A percentile compares a stretch with the other conserved stretches of the same genome.
Conservation (phyloP, 2,329 filamentous ascomycete species). For the Epichloe baconii region DNA sequence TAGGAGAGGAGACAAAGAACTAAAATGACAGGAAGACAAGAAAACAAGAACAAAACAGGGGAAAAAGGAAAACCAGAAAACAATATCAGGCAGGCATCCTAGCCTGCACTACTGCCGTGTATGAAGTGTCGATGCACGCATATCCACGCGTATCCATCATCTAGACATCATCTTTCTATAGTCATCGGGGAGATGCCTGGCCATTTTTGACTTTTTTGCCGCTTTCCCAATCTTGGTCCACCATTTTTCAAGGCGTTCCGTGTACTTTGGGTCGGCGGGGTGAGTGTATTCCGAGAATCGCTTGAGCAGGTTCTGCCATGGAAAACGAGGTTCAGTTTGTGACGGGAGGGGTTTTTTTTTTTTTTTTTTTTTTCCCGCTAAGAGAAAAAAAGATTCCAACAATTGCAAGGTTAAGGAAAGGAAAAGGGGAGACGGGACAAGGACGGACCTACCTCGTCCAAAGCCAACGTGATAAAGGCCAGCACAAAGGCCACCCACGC, state of each 20-base stretch:
- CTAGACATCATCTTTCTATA: constrained; percentile 19
- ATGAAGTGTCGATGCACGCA: not conserved
- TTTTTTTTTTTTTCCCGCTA: not conserved
- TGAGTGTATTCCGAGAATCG: constrained; percentile 15
- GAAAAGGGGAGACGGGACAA: too few relatives aligned
- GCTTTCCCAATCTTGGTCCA: constrained; percentile 22
- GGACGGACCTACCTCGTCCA: constrained; percentile 18
- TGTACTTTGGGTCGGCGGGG: constrained; percentile 16
- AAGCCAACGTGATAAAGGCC: constrained; percentile 23
- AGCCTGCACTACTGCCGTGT: not conserved
- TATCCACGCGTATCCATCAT: not conserved
- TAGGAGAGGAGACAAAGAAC: not conserved
- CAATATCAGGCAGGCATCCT: not conserved
- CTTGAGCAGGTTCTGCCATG: constrained; percentile 18
- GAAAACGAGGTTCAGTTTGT: not conserved
- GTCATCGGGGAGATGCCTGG: constrained; percentile 21
- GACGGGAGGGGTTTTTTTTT: too few relatives aligned
- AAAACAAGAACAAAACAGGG: too few relatives aligned
- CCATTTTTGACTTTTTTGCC: constrained; percentile 22
- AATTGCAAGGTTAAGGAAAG: not conserved
- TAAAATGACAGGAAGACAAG: not conserved
- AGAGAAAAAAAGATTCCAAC: too few relatives aligned
- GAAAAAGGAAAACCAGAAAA: too few relatives aligned
- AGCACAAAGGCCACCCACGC: constrained; percentile 27
- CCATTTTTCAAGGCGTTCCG: constrained; percentile 19